Evolutionary conservation across 108 stramenopile species (phyloP), one percentile per base, ranked within the genome.

Genomic region (Nitzschia inconspicua): DNA sequence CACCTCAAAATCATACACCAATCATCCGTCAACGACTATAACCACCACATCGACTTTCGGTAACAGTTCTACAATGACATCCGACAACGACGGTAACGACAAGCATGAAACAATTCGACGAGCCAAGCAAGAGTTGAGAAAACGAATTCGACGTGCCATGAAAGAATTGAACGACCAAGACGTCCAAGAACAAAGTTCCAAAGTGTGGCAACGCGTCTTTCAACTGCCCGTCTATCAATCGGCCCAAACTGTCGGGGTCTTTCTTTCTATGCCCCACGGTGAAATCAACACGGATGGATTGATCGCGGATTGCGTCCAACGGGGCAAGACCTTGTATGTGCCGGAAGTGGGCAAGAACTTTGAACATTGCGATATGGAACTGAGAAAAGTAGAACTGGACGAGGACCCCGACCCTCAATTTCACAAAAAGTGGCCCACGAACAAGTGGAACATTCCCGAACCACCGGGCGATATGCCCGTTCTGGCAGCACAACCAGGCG

Each of bases 371-470:
- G 84, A 91, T 35, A 95, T 95, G 93, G 93, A 95, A 58, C 66
- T 95, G 53, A 39, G 88, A 20, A 68, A 75, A 53, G 84, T 82
- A 44, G 47, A 68, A 30, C 34, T 73, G 44, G 56, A 72, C 44
- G 25, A 34, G n/a, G 18, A 29, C 9, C 24, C 11, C 6, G 53
- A 60, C 32, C 43, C 27, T 19, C 37, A 27, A n/a, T 90, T 93
- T 65, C 82, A 93, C 53, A 65, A 86, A 19, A 35, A 26, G 10
- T 95, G 88, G 89, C 93, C 93, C 1, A 73, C 56, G 34, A 95
- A 95, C 62, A 95, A 88, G 60, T 95, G 93, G 93, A 62, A 73
- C 2, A 95, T 95, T 25, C 93, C 93, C 0, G 93, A 95, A 63
- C 93, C 93, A 7, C 93, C 93, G 7, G 23, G 70, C 3, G 69